Conservation (phyloP, 345 rosid species). For the Hibiscus syriacus region DNA sequence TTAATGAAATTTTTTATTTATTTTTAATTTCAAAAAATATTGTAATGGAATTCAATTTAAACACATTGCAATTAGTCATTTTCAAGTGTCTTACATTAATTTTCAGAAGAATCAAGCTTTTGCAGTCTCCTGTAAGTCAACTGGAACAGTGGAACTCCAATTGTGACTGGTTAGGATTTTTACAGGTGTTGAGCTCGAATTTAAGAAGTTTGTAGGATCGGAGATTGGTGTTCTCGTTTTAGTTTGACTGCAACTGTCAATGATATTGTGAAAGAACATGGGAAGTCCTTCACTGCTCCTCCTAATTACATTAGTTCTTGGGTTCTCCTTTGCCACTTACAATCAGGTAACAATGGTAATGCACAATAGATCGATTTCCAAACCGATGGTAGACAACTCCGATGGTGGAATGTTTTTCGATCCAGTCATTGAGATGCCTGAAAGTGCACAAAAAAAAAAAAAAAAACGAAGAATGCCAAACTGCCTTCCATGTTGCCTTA, state of each 20-base stretch:
- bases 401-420: constrained; percentile 30
- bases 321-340: constrained; percentile 68
- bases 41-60: no score
- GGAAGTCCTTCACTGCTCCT: constrained; percentile 44
- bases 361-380: constrained; percentile 37
- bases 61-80: no score
- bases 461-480: constrained; percentile 29
- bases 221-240: constrained; percentile 12
- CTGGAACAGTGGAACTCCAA: not conserved
- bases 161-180: not conserved
- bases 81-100: no score
- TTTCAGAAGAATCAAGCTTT: no score
- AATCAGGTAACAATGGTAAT: constrained; percentile 51
- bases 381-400: constrained; percentile 19
- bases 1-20: no score
- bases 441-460: no score
- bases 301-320: constrained; percentile 53
- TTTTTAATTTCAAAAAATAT: no score
- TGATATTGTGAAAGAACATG: no score
- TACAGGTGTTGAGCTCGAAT: not conserved
- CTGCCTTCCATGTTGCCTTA: constrained; percentile 66
- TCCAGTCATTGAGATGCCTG: constrained; percentile 66
- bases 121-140: not conserved
- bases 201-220: not conserved
- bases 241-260: not conserved